These are phyloP conservation scores for Pseudogymnoascus sp. DNA, from an alignment of 2,329 filamentous ascomycete species.

Conservation along the genomic window DNA sequence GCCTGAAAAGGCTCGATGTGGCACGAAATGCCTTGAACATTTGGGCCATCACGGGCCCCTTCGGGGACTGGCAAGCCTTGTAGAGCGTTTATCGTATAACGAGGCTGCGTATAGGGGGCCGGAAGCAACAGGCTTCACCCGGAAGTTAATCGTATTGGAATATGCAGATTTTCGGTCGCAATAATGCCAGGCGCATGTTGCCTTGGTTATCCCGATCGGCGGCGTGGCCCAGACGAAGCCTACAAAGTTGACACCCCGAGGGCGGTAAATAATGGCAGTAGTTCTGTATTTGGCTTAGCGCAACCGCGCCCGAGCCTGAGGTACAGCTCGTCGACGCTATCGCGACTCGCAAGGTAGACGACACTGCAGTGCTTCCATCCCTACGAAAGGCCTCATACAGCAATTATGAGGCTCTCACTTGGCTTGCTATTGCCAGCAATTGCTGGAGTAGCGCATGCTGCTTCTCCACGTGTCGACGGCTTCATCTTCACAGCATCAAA, in stretches of 20 bases:
- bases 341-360: conserved; percentile 10
- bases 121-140: neutral
- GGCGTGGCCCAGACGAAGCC: neutral
- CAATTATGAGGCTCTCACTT: conserved; percentile 34
- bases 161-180: neutral
- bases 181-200: neutral
- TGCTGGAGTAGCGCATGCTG: conserved; percentile 31
- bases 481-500: conserved; percentile 42
- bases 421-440: conserved; percentile 34
- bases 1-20: neutral
- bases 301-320: neutral
- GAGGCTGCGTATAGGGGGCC: neutral
- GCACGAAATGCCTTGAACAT: conserved; percentile 10
- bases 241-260: neutral
- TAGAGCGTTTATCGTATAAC: neutral
- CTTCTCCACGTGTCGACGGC: conserved; percentile 39
- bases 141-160: neutral
- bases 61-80: neutral
- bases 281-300: neutral
- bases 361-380: conserved; percentile 4
- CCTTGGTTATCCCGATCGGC: neutral
- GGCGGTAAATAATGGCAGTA: neutral
- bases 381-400: conserved; percentile 13
- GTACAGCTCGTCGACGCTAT: conserved; percentile 2
- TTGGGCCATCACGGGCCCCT: conserved; percentile 5